Percentiles rank a stretch among this genome's conserved stretches.
Evolutionary conservation across 805 yeast species (phyloP).

Genomic region (Kluyveromyces starmeri): DNA sequence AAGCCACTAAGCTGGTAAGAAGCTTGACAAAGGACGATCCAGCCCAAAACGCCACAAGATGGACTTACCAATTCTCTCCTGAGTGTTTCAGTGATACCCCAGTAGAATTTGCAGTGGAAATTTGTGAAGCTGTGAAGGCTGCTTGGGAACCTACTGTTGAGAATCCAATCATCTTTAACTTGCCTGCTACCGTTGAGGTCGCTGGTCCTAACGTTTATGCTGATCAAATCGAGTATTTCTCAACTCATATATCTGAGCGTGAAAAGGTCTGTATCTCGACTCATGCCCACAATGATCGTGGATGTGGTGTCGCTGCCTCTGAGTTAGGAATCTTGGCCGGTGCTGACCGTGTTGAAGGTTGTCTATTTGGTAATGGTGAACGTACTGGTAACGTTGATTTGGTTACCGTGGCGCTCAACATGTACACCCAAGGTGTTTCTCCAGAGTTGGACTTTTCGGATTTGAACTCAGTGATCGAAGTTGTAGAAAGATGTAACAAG

Average conservation of each 20-base stretch:
- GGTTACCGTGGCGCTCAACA: conserved; percentile 63
- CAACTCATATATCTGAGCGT: conserved; percentile 57
- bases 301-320: conserved; percentile 78
- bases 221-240: conserved; percentile 71
- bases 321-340: conserved; percentile 75
- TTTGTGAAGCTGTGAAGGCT: conserved; percentile 70
- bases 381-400: conserved; percentile 79
- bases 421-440: conserved; percentile 70
- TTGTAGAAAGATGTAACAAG: conserved; percentile 70
- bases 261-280: conserved; percentile 63
- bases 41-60: conserved; percentile 47
- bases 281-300: conserved; percentile 75
- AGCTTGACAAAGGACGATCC: conserved; percentile 72
- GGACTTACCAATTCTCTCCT: conserved; percentile 72
- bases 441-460: conserved; percentile 69
- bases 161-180: conserved; percentile 65
- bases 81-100: conserved; percentile 73
- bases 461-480: conserved; percentile 53
- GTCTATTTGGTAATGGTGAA: conserved; percentile 78
- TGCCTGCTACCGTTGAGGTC: conserved; percentile 77
- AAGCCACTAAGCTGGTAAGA: conserved; percentile 58
- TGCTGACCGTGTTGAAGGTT: conserved; percentile 79
- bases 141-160: conserved; percentile 76
- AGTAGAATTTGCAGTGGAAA: conserved; percentile 61
- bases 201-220: conserved; percentile 70